Base-by-base conservation (phyloP, 257 asterid genomes). In the Ajuga chamaepitys region DNA sequence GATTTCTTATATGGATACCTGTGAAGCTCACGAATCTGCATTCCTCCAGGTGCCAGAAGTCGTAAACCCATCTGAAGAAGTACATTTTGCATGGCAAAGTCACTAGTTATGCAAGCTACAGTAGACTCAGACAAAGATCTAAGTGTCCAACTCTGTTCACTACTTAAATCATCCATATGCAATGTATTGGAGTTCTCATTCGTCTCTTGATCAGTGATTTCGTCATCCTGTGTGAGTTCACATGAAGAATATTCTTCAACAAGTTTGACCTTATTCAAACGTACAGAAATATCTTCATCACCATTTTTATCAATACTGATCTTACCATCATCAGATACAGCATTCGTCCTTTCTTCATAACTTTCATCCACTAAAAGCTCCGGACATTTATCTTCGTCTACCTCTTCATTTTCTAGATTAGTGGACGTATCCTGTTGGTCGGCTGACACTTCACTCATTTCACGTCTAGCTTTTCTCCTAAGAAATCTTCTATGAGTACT, bases 51-150 rank as follows among this genome's bases (percentile, higher is more conserved):
- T 14, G 99, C 99, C 67, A 94, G 77, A 68, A 94, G 95, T 50
- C 97, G 86, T 73, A 94, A 74, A 60, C 96, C 97, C 83, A 94
- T 86, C 87, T 90, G 99, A 64, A 94, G 91, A 35, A 94, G 82
- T 75, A 94, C 99, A 75, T 94, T 94, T 82, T 94, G 99, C 97
- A 94, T 90, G 25, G 99, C 99, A 79, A 54, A 94, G 71, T 94
- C 99, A 78, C 85, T 68, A 32, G 99, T 94, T 69, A 90, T 66
- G 44, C 99, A 94, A 67, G 97, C 99, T 50, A 94, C 96, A 55
- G 85, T 94, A 21, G 99, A 94, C 70, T 88, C 96, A 0, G 99
- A 90, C 73, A 94, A 78, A 42, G 98, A 83, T 46, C 88, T 82
- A 17, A 90, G 85, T 7, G 81, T 78, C 99, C 96, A 94, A 88